Conservation (phyloP, 2,329 filamentous ascomycete genomes). For the Fusarium caatingaense region DNA sequence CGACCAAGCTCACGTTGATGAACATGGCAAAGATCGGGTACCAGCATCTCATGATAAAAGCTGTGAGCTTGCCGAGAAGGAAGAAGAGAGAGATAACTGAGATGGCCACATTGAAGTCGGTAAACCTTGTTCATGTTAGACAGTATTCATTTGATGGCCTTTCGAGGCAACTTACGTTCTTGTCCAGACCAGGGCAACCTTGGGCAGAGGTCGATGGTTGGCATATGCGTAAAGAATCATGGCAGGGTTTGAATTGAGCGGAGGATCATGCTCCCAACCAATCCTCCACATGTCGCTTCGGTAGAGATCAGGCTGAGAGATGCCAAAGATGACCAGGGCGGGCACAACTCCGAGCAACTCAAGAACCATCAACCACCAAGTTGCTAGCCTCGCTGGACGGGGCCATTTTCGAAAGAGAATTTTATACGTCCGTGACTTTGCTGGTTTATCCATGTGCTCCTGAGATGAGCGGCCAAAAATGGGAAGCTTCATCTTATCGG, state of each 20-base stretch:
- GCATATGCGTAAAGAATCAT: slow-evolving; percentile 78
- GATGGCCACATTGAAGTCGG: slow-evolving; percentile 80
- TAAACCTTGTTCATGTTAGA: slow-evolving; percentile 65
- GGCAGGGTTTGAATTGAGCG: slow-evolving; percentile 78
- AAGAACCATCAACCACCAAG: slow-evolving; percentile 71
- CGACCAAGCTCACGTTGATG: slow-evolving; percentile 67
- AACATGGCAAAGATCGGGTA: slow-evolving; percentile 72
- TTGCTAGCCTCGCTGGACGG: slow-evolving; percentile 61
- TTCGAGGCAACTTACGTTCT: slow-evolving; percentile 66
- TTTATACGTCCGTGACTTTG: slow-evolving; percentile 54
- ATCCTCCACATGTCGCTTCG: slow-evolving; percentile 79
- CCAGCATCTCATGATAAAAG: slow-evolving; percentile 77
- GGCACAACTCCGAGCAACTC: slow-evolving; percentile 75
- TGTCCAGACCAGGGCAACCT: slow-evolving; percentile 78
- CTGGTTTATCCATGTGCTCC: slow-evolving; percentile 31
- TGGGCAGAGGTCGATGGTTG: slow-evolving; percentile 72
- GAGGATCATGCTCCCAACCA: slow-evolving; percentile 69
- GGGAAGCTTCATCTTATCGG: slow-evolving; percentile 42
- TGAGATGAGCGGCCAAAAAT: slow-evolving; percentile 22
- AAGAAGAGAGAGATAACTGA: slow-evolving; percentile 81
- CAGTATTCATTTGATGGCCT: neutral
- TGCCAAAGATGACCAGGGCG: slow-evolving; percentile 75
- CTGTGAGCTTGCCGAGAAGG: slow-evolving; percentile 75
- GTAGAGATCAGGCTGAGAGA: slow-evolving; percentile 79
- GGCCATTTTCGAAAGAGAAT: slow-evolving; percentile 71